Base-by-base conservation (phyloP, 345 rosid species). In the Ricinus communis region DNA sequence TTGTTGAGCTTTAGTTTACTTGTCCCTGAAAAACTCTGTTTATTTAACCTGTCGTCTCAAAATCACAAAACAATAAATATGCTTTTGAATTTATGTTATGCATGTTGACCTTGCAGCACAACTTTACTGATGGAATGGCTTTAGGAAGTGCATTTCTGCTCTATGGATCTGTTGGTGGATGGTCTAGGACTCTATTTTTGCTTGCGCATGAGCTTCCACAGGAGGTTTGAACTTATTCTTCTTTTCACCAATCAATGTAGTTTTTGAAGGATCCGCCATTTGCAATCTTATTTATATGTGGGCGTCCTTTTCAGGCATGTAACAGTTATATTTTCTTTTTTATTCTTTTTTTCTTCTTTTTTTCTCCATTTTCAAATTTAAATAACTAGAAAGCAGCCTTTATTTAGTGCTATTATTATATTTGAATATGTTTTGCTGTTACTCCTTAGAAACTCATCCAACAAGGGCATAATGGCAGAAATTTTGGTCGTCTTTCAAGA, bases 191-290 rank as follows among this genome's bases (percentile, higher is more conserved):
- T 56, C 70, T 95, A 47, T 95, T 95, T 76, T 80, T 95, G 83
- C 99, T 95, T 54, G 99, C 97, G 0, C 97, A 95, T 54, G 99
- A 95, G 88, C 88, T 95, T 77, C 99, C 99, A 54, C 99, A 95
- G 77, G 99, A 95, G 99, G 99, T 95, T 60, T 62, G 68, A 51
- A 46, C 69, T 76, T 65, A 30, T 61, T 56, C 69, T 59, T 68
- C 30, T 66, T 6, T 71, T 56, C 41, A 62, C 16, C 51, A 56
- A 55, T 38, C n/a, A 30, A 11, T 18, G 36, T 49, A 58, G 49
- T 38, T n/a, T 24, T 52, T 27, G 12, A 53, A 41, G 52, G 8
- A 64, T 40, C 40, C 41, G 12, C 24, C 41, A 2, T 33, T 21
- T 8, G 46, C 33, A 33, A 14, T 52, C 52, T n/a, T 13, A 21